Evolutionary conservation across 257 asterid genomes (phyloP).

Genomic region (Solanum paucissectum): DNA sequence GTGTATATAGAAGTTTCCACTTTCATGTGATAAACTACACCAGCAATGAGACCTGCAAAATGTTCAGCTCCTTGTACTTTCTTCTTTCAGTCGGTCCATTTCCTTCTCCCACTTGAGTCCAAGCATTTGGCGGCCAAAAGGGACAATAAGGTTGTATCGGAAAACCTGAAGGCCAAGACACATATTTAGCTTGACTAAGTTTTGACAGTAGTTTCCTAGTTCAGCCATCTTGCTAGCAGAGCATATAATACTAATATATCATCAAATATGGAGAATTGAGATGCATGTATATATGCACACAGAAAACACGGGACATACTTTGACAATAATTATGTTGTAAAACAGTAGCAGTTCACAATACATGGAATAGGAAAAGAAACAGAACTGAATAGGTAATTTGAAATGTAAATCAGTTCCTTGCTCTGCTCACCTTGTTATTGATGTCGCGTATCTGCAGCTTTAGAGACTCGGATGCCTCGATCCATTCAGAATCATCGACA

Average conservation of each 20-base stretch:
- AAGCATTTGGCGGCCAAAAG: slow-evolving; percentile 75
- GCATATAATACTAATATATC: neutral
- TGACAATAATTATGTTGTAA: neutral
- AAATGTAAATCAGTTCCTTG: neutral
- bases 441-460: slow-evolving; percentile 59
- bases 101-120: slow-evolving; percentile 90
- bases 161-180: slow-evolving; percentile 37
- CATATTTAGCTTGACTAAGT: neutral
- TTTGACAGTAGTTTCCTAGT: neutral
- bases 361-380: neutral
- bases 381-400: neutral
- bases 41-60: neutral
- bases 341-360: neutral
- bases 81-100: slow-evolving; percentile 44
- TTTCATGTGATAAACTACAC: too few species aligned
- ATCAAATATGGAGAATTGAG: neutral
- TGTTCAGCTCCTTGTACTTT: slow-evolving; percentile 15
- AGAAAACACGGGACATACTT: neutral
- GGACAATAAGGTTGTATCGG: slow-evolving; percentile 74
- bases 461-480: slow-evolving; percentile 45
- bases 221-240: neutral
- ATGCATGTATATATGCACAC: neutral
- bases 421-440: slow-evolving; percentile 45
- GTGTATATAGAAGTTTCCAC: neutral
- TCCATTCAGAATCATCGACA: slow-evolving; percentile 44